Evolutionary conservation across 208 protist genomes (phyloP).

Genomic region (Leishmania gerbilli): DNA sequence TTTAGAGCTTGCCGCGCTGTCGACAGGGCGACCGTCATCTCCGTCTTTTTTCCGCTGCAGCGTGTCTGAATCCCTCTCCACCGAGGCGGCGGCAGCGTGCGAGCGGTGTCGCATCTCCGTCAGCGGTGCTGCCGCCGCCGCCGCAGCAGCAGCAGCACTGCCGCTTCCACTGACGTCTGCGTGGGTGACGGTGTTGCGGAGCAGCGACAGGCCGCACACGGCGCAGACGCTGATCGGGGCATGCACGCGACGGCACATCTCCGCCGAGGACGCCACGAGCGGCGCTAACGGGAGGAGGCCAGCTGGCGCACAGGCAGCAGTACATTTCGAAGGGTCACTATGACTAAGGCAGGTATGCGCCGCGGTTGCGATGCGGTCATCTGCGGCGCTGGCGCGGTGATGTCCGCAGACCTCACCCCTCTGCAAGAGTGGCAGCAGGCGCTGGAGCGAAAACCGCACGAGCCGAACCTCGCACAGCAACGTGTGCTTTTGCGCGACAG

Average conservation of each 20-base stretch:
- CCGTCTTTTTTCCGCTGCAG: background rate
- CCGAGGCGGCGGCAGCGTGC: background rate
- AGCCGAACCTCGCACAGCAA: constrained; percentile 44
- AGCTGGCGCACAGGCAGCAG: background rate
- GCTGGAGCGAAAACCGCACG: constrained; percentile 42
- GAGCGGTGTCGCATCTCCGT: background rate
- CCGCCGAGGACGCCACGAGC: background rate
- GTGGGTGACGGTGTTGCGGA: constrained; percentile 24
- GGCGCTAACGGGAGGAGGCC: background rate
- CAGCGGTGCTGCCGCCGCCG: background rate
- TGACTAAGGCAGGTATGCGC: background rate
- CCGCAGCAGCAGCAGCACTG: background rate
- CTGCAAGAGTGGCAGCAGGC: constrained; percentile 15
- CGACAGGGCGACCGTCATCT: background rate
- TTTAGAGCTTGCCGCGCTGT: background rate
- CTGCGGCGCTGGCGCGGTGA: background rate
- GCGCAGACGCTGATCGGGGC: constrained; percentile 58
- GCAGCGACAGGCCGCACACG: constrained; percentile 64
- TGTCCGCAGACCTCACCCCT: background rate
- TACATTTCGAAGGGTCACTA: background rate
- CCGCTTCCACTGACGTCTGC: constrained; percentile 1
- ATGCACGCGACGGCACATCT: constrained; percentile 27
- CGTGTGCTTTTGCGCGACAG: constrained; percentile 32
- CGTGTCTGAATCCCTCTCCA: constrained; percentile 1
- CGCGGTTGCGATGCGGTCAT: background rate